These are phyloP conservation scores for Canariomyces notabilis DNA, from an alignment of 2,329 filamentous ascomycete species.

Conservation along the genomic window DNA sequence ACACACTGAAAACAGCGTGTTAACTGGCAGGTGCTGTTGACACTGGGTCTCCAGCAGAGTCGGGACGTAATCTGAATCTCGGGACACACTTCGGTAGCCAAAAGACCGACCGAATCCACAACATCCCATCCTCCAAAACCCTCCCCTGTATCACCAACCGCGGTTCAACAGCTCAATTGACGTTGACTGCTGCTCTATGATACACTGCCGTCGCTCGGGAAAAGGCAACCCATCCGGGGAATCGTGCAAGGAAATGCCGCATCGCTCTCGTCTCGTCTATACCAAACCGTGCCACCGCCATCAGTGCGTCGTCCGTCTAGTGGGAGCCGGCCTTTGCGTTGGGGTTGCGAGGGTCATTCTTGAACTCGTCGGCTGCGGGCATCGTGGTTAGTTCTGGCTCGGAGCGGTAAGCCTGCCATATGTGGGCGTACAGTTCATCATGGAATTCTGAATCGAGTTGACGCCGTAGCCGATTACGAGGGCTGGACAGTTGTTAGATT, in stretches of 20 bases:
- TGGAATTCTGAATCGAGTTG: conserved; percentile 73
- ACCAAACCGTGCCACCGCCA: no score
- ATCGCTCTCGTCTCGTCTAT: conserved; percentile 20
- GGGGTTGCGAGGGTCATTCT: conserved; percentile 93
- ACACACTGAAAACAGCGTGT: conserved; percentile 23
- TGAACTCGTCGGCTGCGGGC: conserved; percentile 79
- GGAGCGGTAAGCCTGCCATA: neutral
- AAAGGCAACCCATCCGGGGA: conserved; percentile 17
- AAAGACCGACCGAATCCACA: neutral
- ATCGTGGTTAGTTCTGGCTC: conserved; percentile 15
- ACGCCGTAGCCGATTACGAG: conserved; percentile 84
- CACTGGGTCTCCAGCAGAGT: conserved; percentile 5
- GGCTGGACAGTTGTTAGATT: conserved; percentile 46
- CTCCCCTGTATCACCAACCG: conserved; percentile 8
- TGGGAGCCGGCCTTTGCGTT: conserved; percentile 42
- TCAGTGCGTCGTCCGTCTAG: conserved; percentile 32
- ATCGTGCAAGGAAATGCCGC: conserved; percentile 19
- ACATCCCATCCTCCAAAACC: neutral
- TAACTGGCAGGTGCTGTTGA: conserved; percentile 21
- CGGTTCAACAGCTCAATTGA: conserved; percentile 24
- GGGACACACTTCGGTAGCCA: neutral
- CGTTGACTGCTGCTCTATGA: conserved; percentile 33
- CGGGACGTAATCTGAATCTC: no score
- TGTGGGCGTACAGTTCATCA: conserved; percentile 64
- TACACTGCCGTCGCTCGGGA: conserved; percentile 35